Conservation (phyloP, 441 rosid species). For the Manihot esculenta region DNA sequence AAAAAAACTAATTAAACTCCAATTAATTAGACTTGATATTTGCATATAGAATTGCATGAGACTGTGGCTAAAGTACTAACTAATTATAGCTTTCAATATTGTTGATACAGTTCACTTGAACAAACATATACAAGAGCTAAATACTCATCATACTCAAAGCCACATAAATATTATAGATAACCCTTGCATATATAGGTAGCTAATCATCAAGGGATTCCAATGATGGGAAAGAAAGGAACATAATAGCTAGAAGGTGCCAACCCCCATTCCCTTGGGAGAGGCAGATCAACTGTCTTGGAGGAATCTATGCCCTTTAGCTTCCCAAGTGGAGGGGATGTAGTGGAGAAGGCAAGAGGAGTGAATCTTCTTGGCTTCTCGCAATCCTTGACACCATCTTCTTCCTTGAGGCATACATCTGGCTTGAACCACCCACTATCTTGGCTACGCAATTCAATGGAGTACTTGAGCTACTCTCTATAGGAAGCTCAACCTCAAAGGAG, state of each 20-base stretch:
- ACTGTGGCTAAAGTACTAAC: too few species aligned
- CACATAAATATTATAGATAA: too few species aligned
- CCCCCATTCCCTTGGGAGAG: conserved; percentile 87
- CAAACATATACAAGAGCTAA: too few species aligned
- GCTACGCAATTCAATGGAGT: conserved; percentile 48
- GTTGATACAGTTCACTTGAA: too few species aligned
- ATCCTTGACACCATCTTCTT: conserved; percentile 45
- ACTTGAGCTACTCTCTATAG: conserved; percentile 21
- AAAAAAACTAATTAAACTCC: too few species aligned
- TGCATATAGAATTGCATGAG: too few species aligned
- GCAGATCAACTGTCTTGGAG: conserved; percentile 72
- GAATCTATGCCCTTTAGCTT: conserved; percentile 33
- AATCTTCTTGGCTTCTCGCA: conserved; percentile 33
- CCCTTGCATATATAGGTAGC: too few species aligned
- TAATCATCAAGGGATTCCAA: conserved; percentile 88
- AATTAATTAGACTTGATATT: too few species aligned
- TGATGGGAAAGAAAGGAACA: conserved; percentile 73
- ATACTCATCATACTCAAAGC: too few species aligned
- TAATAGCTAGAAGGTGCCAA: conserved; percentile 84
- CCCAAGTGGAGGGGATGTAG: conserved; percentile 39
- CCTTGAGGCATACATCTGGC: conserved; percentile 51
- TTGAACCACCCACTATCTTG: conserved; percentile 56
- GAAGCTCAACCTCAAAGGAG: conserved; percentile 53
- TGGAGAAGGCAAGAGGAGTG: conserved; percentile 59
- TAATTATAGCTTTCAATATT: too few species aligned